Base-by-base conservation (phyloP, 2,329 filamentous ascomycete genomes). In the Calonectria ilicicola region DNA sequence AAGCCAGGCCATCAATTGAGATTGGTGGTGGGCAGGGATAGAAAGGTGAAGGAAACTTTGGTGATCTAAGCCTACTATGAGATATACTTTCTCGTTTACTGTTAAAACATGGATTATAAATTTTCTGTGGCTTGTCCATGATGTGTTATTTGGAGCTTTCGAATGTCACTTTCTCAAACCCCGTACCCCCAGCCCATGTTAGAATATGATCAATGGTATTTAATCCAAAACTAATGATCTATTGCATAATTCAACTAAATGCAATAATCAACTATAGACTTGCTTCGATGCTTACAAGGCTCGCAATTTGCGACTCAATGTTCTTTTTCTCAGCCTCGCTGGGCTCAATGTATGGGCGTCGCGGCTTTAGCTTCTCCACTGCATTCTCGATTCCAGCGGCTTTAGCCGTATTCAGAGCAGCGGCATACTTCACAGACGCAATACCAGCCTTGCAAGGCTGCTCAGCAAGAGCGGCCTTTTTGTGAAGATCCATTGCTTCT, bases 401-500 rank as follows among this genome's bases (percentile, higher is more conserved):
- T 73, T 84, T 87, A 2, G 91, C 93, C 40, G 90, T 91, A 74
- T 89, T 91, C 19, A 91, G 82, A 6, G 89, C 88, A 0, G 91
- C 91, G 0, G 91, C 93, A 80, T 92, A 93, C 83, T 94, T 94
- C 17, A 90, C 91, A 6, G 87, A 86, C 7, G 91, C 91, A 77
- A 94, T 93, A 2, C 92, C 92, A 7, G 88, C 87, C 82, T 94
- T 94, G 78, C 89, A 90, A 1, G 90, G 89, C 70, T 89, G 89
- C 80, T 94, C 93, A 0, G 92, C 92, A 44, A 93, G 82, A 2
- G 92, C 91, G 0, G 92, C 90, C 80, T 88, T 89, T 72, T 87
- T 84, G 78, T 94, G 92, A 79, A 94, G 78, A 56, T 84, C 85
- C 77, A 93, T 80, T 2, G 92, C 93, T 78, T 93, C 91, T 5